Evolutionary conservation across 2,329 filamentous ascomycete species (phyloP).

Genomic region (Alternaria triticimaculans): DNA sequence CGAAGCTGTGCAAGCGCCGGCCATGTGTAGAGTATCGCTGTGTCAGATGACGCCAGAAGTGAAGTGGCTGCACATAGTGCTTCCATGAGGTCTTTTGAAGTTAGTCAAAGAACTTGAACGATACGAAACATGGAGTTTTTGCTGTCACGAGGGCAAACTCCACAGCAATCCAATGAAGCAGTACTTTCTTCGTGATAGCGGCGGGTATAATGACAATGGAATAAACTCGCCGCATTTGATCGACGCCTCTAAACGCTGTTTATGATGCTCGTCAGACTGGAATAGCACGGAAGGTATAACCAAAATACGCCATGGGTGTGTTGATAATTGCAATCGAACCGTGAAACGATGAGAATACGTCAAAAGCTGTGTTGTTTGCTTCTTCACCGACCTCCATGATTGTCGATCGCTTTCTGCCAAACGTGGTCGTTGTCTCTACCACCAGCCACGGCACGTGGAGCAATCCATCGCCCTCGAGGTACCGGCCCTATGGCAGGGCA

Average conservation of each 20-base stretch:
- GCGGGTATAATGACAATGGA: no score
- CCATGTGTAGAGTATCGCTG: background rate
- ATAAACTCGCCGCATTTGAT: no score
- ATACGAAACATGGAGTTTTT: background rate
- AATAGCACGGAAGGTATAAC: fast-evolving
- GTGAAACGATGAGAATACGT: background rate
- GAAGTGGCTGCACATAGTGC: background rate
- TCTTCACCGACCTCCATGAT: background rate
- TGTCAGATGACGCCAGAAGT: background rate
- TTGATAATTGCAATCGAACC: fast-evolving
- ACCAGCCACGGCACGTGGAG: background rate
- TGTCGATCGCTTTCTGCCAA: background rate
- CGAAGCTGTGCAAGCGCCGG: background rate
- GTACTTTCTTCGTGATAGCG: no score
- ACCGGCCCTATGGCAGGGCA: background rate
- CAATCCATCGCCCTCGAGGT: background rate
- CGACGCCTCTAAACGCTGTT: no score
- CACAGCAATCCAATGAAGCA: no score
- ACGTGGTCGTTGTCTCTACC: background rate
- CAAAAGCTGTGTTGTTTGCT: background rate
- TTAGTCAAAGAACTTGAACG: background rate
- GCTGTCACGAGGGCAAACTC: no score
- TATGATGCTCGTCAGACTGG: background rate
- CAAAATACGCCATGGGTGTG: fast-evolving
- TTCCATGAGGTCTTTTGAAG: background rate